Base-by-base conservation (phyloP, 2,329 filamentous ascomycete genomes). In the Venturia aucupariae region DNA sequence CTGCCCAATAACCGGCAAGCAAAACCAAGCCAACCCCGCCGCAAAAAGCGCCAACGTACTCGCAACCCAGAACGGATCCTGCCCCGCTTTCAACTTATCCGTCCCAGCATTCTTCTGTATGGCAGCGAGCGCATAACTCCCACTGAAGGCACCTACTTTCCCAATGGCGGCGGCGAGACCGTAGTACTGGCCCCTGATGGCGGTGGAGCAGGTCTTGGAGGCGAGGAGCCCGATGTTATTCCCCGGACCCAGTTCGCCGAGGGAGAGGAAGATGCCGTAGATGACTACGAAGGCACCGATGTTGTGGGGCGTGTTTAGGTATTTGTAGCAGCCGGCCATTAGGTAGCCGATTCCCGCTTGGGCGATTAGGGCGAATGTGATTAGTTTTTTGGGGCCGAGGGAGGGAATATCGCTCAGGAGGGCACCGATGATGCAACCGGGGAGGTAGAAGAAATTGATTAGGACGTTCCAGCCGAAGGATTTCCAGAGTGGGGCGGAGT, bases 51-150 rank as follows among this genome's bases (percentile, higher is more conserved):
- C 94, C 64, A 96, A 75, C 30, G 84, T 80, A 46, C 87, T 89
- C 1, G 87, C 87, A n/a, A 97, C 90, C 75, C 86, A 96, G 78
- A 96, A 97, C 0, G 92, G 92, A 69, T 95, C 91, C 72, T 96
- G 91, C 0, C 90, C 90, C 5, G 81, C 80, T 24, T 61, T 44
- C 38, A 66, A 27, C 22, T 38, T 35, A 35, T 62, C 30, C 15
- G 22, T 24, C 10, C 44, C 64, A 10, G 73, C 74, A 35, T 71
- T 70, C 35, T 70, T 73, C 64, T 77, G 81, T 24, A 83, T 76
- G 66, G 91, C 84, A 0, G 88, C 87, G 71, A 94, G 91, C 15
- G 94, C 86, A 70, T 90, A 92, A 0, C 88, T 90, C 11, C 92
- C 92, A 10, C 95, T 85, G 69, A 96, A 96, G 2, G 91, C 92